Conservation (phyloP, 2,329 filamentous ascomycete species). For the Colletotrichum paranaense region DNA sequence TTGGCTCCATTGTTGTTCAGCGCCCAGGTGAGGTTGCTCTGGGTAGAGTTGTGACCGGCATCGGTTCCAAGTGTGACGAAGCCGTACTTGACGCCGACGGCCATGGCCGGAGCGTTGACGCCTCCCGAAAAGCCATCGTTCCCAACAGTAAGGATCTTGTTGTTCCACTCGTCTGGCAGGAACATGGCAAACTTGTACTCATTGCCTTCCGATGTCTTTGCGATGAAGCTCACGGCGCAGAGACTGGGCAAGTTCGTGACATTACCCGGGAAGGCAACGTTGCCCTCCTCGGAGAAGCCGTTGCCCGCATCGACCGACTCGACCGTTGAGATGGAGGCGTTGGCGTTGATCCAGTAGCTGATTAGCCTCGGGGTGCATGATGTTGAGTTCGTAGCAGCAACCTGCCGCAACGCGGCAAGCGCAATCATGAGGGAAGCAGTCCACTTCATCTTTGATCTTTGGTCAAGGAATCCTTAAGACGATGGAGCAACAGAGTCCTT, state of each 20-base stretch:
- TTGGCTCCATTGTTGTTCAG: constrained; percentile 47
- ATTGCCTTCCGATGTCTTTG: constrained; percentile 38
- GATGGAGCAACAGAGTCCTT: neutral
- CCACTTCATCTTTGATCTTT: constrained; percentile 10
- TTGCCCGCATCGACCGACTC: constrained; percentile 36
- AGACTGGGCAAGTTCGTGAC: constrained; percentile 45
- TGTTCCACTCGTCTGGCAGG: constrained; percentile 46
- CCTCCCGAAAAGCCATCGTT: constrained; percentile 45
- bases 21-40: constrained; percentile 50
- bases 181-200: constrained; percentile 47
- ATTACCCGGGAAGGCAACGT: constrained; percentile 41
- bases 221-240: constrained; percentile 46
- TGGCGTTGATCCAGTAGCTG: constrained; percentile 29
- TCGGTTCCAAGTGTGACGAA: constrained; percentile 56
- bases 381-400: constrained; percentile 18
- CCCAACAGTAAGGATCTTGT: constrained; percentile 45
- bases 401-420: constrained; percentile 14
- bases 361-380: constrained; percentile 18
- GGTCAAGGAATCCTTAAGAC: no score
- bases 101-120: constrained; percentile 49
- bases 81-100: constrained; percentile 44
- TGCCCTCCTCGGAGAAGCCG: constrained; percentile 39
- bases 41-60: constrained; percentile 53
- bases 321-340: constrained; percentile 30
- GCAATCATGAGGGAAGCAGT: constrained; percentile 6